Evolutionary conservation across 164 flowering plant species (phyloP).

Genomic region (Warburgia ugandensis): DNA sequence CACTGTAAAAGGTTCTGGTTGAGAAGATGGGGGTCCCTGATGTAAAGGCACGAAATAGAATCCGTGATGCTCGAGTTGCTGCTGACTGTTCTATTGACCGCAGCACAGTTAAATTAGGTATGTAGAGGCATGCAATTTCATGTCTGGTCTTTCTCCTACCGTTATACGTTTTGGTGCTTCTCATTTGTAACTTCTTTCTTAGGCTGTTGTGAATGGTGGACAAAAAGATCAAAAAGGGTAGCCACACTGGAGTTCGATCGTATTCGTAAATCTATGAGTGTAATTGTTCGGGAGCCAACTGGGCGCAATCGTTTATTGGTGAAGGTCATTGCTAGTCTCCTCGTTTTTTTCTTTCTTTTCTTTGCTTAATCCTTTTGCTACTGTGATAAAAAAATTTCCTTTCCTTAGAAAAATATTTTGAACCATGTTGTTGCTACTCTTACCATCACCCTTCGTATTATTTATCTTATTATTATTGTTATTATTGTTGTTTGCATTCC

Average conservation of each 20-base stretch:
- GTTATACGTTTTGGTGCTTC: not conserved
- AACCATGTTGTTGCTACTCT: no score
- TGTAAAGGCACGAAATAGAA: constrained; percentile 50
- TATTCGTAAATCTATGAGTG: constrained; percentile 77
- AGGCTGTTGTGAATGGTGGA: constrained; percentile 90
- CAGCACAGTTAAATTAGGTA: constrained; percentile 58
- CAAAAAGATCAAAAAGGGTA: constrained; percentile 52
- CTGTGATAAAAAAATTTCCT: no score
- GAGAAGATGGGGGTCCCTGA: constrained; percentile 98
- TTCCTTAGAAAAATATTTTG: no score
- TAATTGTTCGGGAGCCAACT: constrained; percentile 53
- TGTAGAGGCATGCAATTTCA: constrained; percentile 14
- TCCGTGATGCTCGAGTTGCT: constrained; percentile 49
- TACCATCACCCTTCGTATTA: no score
- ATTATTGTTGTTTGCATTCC: no score
- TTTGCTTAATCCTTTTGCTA: not conserved
- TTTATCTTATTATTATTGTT: no score
- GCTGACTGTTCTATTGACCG: constrained; percentile 55
- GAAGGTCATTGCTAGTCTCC: constrained; percentile 43
- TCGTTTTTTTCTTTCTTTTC: not conserved
- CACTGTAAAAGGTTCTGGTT: constrained; percentile 50
- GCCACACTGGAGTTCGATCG: constrained; percentile 88
- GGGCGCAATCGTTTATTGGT: constrained; percentile 78
- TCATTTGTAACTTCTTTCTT: constrained; percentile 11
- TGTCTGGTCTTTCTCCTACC: not conserved